A percentile compares a stretch with the other conserved stretches of the same genome.
Evolutionary conservation across 805 yeast genomes (phyloP).

Genomic region (Metschnikowia picachoensis): DNA sequence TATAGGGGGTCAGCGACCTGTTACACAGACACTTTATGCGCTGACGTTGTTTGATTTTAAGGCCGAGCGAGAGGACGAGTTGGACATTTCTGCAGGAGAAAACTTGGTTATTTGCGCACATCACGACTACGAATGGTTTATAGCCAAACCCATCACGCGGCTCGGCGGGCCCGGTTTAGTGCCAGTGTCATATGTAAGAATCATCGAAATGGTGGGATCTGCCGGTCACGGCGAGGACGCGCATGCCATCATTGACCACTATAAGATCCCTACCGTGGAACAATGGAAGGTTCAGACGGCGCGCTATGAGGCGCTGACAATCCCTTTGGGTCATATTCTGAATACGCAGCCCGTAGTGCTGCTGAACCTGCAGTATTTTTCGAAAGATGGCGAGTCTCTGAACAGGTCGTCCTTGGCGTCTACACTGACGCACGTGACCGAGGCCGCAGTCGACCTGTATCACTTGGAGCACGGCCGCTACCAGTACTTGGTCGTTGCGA

Average conservation of each 20-base stretch:
- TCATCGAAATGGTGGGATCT: conserved; percentile 64
- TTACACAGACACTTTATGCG: conserved; percentile 64
- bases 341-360: conserved; percentile 27
- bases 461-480: conserved; percentile 81
- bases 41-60: conserved; percentile 79
- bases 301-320: conserved; percentile 85
- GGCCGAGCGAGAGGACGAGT: conserved; percentile 82
- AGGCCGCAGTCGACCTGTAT: conserved; percentile 75
- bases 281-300: conserved; percentile 94
- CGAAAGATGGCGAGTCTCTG: conserved; percentile 20
- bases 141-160: conserved; percentile 92
- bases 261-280: conserved; percentile 84
- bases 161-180: conserved; percentile 97
- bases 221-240: conserved; percentile 41
- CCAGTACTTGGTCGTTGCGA: conserved; percentile 76
- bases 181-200: conserved; percentile 84
- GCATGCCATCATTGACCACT: conserved; percentile 51
- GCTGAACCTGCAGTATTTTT: conserved; percentile 37
- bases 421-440: conserved; percentile 39
- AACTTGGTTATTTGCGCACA: conserved; percentile 92
- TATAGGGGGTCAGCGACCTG: conserved; percentile 16
- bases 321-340: conserved; percentile 56
- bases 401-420: conserved; percentile 32
- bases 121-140: conserved; percentile 95
- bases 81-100: conserved; percentile 81